These are phyloP conservation scores for Ajuga reptans DNA, from an alignment of 305 asterid genomes.

Conservation along the genomic window DNA sequence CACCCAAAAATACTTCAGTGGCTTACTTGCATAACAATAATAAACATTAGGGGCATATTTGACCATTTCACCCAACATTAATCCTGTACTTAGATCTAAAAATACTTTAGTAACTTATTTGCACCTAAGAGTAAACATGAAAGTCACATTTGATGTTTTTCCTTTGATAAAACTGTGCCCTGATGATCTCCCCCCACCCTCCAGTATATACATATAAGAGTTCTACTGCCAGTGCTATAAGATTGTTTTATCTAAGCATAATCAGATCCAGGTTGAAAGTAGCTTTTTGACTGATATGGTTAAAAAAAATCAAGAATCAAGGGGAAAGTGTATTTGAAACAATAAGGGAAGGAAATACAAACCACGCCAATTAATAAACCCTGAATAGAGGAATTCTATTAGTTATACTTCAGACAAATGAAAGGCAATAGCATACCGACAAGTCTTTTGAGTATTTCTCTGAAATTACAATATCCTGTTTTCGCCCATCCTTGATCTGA, in stretches of 20 bases:
- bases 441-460: conserved; percentile 74
- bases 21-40: too few relatives aligned
- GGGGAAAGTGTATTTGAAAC: not conserved
- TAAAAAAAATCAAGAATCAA: not conserved
- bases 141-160: too few relatives aligned
- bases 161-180: not conserved
- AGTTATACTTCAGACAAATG: not conserved
- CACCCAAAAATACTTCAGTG: too few relatives aligned
- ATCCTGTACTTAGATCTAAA: too few relatives aligned
- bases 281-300: not conserved
- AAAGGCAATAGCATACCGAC: conserved; percentile 44
- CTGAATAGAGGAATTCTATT: not conserved
- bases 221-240: not conserved
- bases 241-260: not conserved
- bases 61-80: too few relatives aligned
- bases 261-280: not conserved
- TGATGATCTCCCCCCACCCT: not conserved
- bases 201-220: not conserved
- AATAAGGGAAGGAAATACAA: not conserved
- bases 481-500: conserved; percentile 63
- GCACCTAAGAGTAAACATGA: too few relatives aligned
- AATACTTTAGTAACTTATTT: too few relatives aligned
- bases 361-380: not conserved
- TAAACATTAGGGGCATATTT: too few relatives aligned
- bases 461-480: conserved; percentile 49